Evolutionary conservation across 2,329 filamentous ascomycete genomes (phyloP).

Genomic region (Lasiodiplodia citricola): DNA sequence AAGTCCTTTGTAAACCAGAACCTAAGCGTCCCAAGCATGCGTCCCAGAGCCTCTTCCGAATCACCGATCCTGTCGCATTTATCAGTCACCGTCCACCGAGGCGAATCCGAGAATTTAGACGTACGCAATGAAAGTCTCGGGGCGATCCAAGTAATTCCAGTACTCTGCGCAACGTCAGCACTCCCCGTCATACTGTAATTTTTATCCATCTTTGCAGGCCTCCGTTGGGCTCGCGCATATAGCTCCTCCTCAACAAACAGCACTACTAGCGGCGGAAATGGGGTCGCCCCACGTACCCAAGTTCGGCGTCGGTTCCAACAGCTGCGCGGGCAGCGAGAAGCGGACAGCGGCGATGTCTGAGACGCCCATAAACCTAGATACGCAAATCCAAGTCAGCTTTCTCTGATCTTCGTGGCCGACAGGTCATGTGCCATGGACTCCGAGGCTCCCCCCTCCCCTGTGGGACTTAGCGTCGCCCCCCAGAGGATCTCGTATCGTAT

Average conservation of each 20-base stretch:
- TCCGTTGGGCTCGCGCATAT: not conserved
- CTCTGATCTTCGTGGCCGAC: not conserved
- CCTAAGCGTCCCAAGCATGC: conserved; percentile 90
- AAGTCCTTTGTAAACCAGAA: conserved; percentile 99
- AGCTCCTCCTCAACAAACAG: not conserved
- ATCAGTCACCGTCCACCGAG: conserved; percentile 43
- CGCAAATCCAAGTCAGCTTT: not conserved
- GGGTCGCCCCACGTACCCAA: conserved; percentile 61
- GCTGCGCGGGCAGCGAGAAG: conserved; percentile 93
- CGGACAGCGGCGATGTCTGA: conserved; percentile 93
- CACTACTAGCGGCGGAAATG: not conserved
- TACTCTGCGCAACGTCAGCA: conserved; percentile 68
- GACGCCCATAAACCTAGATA: conserved; percentile 86
- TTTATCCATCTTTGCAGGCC: not conserved
- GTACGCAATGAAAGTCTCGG: conserved; percentile 80
- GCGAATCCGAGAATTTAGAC: conserved; percentile 29
- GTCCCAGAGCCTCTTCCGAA: conserved; percentile 86
- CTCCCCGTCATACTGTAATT: not conserved
- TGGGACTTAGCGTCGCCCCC: not conserved
- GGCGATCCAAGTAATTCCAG: conserved; percentile 97
- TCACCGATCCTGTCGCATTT: conserved; percentile 69
- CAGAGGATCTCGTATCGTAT: conserved; percentile 7
- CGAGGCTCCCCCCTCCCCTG: not conserved
- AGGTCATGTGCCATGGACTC: not conserved
- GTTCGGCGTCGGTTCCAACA: conserved; percentile 95